Evolutionary conservation across 2,329 filamentous ascomycete genomes (phyloP).

Genomic region (Ophiosphaerella korrae): DNA sequence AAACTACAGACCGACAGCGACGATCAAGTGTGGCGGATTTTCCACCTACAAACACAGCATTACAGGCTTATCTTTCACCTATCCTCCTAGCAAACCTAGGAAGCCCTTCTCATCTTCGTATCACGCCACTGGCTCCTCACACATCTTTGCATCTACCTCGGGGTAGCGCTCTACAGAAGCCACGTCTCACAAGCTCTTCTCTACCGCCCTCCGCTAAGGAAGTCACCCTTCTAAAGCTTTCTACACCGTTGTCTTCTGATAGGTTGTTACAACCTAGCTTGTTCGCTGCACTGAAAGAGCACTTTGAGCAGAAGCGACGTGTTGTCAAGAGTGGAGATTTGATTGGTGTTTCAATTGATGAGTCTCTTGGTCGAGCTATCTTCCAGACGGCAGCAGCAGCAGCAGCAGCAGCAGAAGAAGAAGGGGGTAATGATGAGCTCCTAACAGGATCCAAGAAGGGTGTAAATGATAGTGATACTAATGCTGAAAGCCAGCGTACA

Average conservation of each 20-base stretch:
- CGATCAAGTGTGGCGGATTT: slow-evolving; percentile 56
- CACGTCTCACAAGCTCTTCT: slow-evolving; percentile 51
- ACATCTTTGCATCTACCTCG: slow-evolving; percentile 45
- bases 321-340: slow-evolving; percentile 87
- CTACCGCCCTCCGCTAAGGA: slow-evolving; percentile 70
- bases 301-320: slow-evolving; percentile 83
- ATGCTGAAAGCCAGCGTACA: slow-evolving; percentile 19
- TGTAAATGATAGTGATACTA: slow-evolving; percentile 19
- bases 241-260: slow-evolving; percentile 87
- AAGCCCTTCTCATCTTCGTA: slow-evolving; percentile 75
- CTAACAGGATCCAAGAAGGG: slow-evolving; percentile 55
- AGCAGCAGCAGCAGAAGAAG: slow-evolving; percentile 82
- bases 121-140: slow-evolving; percentile 69
- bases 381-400: no score
- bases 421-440: slow-evolving; percentile 59
- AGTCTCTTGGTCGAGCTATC: slow-evolving; percentile 78
- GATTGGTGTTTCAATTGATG: slow-evolving; percentile 87
- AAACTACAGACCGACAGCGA: slow-evolving; percentile 43
- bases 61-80: slow-evolving; percentile 75
- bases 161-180: slow-evolving; percentile 47
- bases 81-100: slow-evolving; percentile 86
- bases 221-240: slow-evolving; percentile 85
- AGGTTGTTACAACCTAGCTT: slow-evolving; percentile 82
- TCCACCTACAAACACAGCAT: slow-evolving; percentile 26
- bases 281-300: slow-evolving; percentile 82